These are phyloP conservation scores for Chalciporus piperatus DNA, from an alignment of 768 basidiomycete genomes.

Conservation along the genomic window DNA sequence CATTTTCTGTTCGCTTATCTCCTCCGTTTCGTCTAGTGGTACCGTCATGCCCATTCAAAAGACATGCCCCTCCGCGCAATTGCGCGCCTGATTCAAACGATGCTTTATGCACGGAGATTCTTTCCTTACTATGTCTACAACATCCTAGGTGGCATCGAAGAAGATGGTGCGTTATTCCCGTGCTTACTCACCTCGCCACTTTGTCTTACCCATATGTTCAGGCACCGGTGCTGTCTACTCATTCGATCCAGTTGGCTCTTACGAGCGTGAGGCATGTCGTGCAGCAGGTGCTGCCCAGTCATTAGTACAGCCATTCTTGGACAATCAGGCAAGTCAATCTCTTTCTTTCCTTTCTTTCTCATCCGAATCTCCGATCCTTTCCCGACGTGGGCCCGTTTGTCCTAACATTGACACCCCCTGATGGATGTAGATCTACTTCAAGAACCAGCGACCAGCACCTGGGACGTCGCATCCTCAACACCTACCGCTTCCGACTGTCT, in stretches of 20 bases:
- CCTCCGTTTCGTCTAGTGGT: slow-evolving; percentile 63
- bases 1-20: background rate
- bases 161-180: slow-evolving; percentile 68
- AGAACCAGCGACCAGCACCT: slow-evolving; percentile 81
- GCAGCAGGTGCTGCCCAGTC: slow-evolving; percentile 95
- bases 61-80: slow-evolving; percentile 97
- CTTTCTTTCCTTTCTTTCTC: slow-evolving; percentile 7
- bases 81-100: slow-evolving; percentile 97
- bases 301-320: slow-evolving; percentile 95
- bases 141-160: slow-evolving; percentile 93
- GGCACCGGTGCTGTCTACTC: slow-evolving; percentile 97
- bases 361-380: slow-evolving; percentile 41
- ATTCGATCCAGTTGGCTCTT: slow-evolving; percentile 98
- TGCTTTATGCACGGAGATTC: slow-evolving; percentile 94
- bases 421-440: slow-evolving; percentile 84
- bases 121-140: slow-evolving; percentile 99
- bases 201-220: slow-evolving; percentile 31
- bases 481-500: slow-evolving; percentile 75
- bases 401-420: slow-evolving; percentile 17
- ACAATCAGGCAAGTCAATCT: slow-evolving; percentile 82
- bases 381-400: slow-evolving; percentile 43
- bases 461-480: slow-evolving; percentile 76
- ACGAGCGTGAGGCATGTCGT: slow-evolving; percentile 95
- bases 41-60: slow-evolving; percentile 93
- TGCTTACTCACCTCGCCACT: background rate